Percentiles rank a stretch among this genome's conserved stretches.
phyloP scores from a whole-genome alignment of 331 rosid genomes.

The Cydonia oblonga region DNA sequence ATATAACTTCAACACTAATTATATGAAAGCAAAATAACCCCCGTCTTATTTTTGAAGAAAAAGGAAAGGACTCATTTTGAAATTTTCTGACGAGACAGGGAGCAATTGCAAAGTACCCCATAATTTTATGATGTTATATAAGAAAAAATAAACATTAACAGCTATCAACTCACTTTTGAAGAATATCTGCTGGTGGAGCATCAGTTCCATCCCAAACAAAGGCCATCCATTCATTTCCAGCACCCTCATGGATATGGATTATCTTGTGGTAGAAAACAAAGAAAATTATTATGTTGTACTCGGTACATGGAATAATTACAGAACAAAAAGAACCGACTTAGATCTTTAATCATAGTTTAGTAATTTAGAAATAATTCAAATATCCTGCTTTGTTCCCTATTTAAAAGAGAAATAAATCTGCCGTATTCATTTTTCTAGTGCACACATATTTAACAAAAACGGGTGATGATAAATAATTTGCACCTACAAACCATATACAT shows the following conservation, averaged over 20 bases:
- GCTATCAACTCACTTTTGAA: slow-evolving; percentile 32
- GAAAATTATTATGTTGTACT: slow-evolving; percentile 1
- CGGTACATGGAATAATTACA: background rate
- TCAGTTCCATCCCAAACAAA: slow-evolving; percentile 84
- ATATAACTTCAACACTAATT: background rate
- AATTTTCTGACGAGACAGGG: too few species aligned
- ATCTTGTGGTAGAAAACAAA: slow-evolving; percentile 31
- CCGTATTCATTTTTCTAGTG: background rate
- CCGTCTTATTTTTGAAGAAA: background rate
- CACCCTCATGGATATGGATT: slow-evolving; percentile 33
- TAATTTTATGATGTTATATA: too few species aligned
- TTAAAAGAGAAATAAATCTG: too few species aligned
- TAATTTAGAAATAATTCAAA: background rate
- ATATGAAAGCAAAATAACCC: background rate
- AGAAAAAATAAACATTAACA: too few species aligned
- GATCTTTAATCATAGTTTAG: background rate
- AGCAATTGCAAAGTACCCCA: too few species aligned
- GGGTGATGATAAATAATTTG: slow-evolving; percentile 4
- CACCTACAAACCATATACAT: slow-evolving; percentile 11
- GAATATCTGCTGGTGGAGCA: slow-evolving; percentile 32
- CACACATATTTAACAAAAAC: background rate
- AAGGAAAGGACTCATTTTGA: background rate
- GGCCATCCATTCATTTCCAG: slow-evolving; percentile 28
- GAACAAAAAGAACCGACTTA: background rate
- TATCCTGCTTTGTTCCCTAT: background rate